A percentile compares a stretch with the other conserved stretches of the same genome.
Evolutionary conservation across 176 grass and related monocot genomes (phyloP).

Genomic region (Puya raimondii): DNA sequence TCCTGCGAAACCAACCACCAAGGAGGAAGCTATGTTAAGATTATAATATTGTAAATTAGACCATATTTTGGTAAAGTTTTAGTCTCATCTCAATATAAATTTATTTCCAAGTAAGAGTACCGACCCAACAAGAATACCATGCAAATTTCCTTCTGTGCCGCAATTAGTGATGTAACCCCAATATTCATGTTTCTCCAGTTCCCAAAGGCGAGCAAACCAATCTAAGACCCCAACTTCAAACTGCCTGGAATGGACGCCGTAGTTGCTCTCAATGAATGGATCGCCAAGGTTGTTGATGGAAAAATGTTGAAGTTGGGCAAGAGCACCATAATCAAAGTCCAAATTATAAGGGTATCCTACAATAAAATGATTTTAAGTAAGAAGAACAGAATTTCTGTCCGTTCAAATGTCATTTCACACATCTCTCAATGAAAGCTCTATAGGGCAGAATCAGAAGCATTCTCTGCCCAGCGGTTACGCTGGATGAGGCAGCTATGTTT

Average conservation of each 20-base stretch:
- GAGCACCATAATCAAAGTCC: slow-evolving; percentile 75
- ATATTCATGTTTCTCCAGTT: slow-evolving; percentile 59
- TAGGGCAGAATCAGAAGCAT: too few relatives aligned
- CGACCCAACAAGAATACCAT: slow-evolving; percentile 86
- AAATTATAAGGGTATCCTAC: slow-evolving; percentile 84
- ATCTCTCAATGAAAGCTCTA: background rate
- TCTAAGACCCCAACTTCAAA: slow-evolving; percentile 82
- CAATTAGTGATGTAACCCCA: slow-evolving; percentile 95
- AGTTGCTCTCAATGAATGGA: slow-evolving; percentile 88
- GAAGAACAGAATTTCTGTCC: background rate
- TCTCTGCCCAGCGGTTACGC: too few relatives aligned
- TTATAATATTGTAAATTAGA: background rate
- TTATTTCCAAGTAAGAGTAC: slow-evolving; percentile 13
- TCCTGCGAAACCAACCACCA: slow-evolving; percentile 36
- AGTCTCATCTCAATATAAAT: background rate
- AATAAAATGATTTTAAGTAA: slow-evolving; percentile 7
- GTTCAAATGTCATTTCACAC: background rate
- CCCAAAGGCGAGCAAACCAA: slow-evolving; percentile 90
- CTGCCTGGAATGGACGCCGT: slow-evolving; percentile 78
- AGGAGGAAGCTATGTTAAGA: slow-evolving; percentile 1
- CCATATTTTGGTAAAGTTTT: background rate
- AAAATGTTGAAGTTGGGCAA: slow-evolving; percentile 60
- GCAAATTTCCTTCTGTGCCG: slow-evolving; percentile 86
- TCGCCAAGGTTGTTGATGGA: slow-evolving; percentile 86
- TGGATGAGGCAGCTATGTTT: too few relatives aligned